Evolutionary conservation across 495 filamentous ascomycete species (phyloP).

Genomic region (Entonaema liquescens): DNA sequence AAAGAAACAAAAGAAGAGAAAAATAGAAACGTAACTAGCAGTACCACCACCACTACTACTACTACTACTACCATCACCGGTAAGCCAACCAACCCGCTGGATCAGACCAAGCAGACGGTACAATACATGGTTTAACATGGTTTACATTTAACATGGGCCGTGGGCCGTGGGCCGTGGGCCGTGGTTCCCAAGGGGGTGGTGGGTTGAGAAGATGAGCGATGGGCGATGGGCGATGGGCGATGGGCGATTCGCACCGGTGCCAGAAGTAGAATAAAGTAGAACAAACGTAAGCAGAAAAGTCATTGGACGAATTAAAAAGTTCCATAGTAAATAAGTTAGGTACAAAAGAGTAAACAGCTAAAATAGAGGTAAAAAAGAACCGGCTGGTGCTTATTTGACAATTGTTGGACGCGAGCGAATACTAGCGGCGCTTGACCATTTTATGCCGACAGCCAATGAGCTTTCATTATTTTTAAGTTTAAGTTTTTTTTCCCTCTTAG

Average conservation of each 20-base stretch:
- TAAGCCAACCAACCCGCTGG: slow-evolving; percentile 41
- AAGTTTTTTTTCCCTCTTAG: neutral
- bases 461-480: neutral
- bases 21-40: slow-evolving; percentile 11
- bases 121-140: neutral
- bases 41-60: no score
- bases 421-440: slow-evolving; percentile 14
- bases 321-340: neutral
- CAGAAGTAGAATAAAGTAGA: slow-evolving; percentile 11
- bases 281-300: slow-evolving; percentile 35
- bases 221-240: slow-evolving; percentile 7
- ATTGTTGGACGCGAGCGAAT: slow-evolving; percentile 17
- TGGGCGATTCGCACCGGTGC: slow-evolving; percentile 40
- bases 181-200: slow-evolving; percentile 18
- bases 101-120: slow-evolving; percentile 22
- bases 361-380: slow-evolving; percentile 34
- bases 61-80: neutral
- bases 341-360: slow-evolving; percentile 22
- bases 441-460: neutral
- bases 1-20: neutral
- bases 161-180: neutral
- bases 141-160: slow-evolving; percentile 1
- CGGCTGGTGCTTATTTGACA: slow-evolving; percentile 23
- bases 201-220: slow-evolving; percentile 40
- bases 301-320: slow-evolving; percentile 32